phyloP scores from a whole-genome alignment of 2,329 filamentous ascomycete species.

The Claviceps pazoutovae region DNA sequence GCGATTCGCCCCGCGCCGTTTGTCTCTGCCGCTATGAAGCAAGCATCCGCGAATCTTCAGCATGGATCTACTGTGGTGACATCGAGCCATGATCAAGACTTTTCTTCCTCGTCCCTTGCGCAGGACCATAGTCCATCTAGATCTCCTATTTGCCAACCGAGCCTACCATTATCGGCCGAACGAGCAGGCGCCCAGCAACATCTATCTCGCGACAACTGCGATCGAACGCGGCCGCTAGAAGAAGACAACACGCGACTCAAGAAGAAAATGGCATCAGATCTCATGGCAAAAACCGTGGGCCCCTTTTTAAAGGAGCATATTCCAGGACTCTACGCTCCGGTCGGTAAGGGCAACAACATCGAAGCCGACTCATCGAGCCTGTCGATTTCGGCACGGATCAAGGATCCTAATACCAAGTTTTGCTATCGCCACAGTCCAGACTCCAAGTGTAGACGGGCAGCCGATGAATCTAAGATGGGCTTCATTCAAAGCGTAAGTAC shows the following conservation, averaged over 20 bases:
- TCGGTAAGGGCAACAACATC: conserved; percentile 41
- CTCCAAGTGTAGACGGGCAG: conserved; percentile 81
- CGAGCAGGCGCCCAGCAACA: conserved; percentile 9
- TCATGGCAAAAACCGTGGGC: conserved; percentile 65
- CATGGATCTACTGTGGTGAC: conserved; percentile 1
- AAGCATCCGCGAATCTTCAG: conserved; percentile 2
- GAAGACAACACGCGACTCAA: conserved; percentile 34
- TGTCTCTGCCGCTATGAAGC: conserved; percentile 1
- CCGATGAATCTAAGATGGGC: conserved; percentile 93
- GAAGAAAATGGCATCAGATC: conserved; percentile 48
- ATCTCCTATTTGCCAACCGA: neutral
- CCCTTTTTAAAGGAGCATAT: conserved; percentile 89
- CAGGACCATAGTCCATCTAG: neutral
- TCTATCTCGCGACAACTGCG: conserved; percentile 31
- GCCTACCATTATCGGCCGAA: conserved; percentile 4
- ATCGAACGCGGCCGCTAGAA: conserved; percentile 35
- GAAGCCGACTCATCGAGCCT: conserved; percentile 12
- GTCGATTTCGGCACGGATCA: conserved; percentile 16
- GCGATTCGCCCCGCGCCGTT: neutral
- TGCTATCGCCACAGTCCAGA: conserved; percentile 94
- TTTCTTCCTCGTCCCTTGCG: neutral
- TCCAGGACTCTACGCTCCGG: conserved; percentile 71
- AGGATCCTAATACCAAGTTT: conserved; percentile 68
- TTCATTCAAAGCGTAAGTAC: conserved; percentile 67
- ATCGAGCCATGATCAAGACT: neutral